These are phyloP conservation scores for Nitzschia putrida DNA, from an alignment of 108 stramenopile genomes.

Conservation along the genomic window DNA sequence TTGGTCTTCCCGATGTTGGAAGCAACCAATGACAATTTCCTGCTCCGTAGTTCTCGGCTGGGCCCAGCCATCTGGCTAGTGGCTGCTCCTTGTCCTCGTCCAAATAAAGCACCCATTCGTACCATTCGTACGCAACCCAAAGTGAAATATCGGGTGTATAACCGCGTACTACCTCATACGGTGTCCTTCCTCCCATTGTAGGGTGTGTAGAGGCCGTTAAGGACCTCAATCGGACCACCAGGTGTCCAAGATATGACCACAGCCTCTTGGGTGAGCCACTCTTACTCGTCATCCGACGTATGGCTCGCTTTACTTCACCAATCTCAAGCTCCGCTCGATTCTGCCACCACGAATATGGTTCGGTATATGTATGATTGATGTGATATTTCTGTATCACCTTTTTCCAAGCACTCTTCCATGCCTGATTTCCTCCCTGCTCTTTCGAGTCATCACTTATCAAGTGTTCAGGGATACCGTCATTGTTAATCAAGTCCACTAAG, in stretches of 20 bases:
- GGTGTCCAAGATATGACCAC: conserved; percentile 32
- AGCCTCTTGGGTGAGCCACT: not conserved
- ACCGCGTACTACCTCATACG: conserved; percentile 1
- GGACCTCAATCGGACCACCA: conserved; percentile 18
- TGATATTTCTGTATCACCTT: not conserved
- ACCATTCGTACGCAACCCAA: conserved; percentile 36
- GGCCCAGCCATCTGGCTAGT: not conserved
- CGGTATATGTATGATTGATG: conserved; percentile 2
- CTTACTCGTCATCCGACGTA: not conserved
- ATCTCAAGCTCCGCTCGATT: conserved; percentile 2
- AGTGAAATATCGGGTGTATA: conserved; percentile 44
- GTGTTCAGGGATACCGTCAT: conserved; percentile 34
- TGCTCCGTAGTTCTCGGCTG: not conserved
- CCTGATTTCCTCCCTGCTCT: conserved; percentile 20
- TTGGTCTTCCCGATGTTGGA: conserved; percentile 9
- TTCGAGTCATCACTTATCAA: conserved; percentile 33
- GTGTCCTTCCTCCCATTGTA: not conserved
- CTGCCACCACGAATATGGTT: conserved; percentile 15
- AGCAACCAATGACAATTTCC: not conserved
- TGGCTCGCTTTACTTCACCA: not conserved
- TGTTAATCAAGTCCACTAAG: conserved; percentile 15
- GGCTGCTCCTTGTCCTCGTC: not conserved
- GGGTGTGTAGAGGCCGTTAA: conserved; percentile 1
- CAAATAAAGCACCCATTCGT: conserved; percentile 33
- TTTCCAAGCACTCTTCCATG: not conserved